Evolutionary conservation across 352 stramenopile genomes (phyloP), one percentile per base, ranked within the genome.

Genomic region (Pythium rishiriense): DNA sequence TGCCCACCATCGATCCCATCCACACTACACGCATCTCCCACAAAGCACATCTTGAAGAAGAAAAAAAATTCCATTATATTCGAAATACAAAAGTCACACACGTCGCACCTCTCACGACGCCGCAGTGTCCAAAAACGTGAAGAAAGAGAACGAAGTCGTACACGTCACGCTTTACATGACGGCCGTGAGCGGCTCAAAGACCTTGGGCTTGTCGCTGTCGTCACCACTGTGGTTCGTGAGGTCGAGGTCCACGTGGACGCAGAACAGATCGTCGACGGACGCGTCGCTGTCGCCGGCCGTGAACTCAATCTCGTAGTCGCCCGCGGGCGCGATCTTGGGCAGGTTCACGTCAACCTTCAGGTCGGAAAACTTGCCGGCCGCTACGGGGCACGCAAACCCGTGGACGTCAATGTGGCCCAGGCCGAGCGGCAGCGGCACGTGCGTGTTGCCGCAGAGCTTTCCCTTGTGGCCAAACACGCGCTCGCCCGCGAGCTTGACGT

Each of bases 381-480:
- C 75, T 61, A 91, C 68, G 15, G 87, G 87, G 72, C 87, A 95
- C 26, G 70, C 43, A 53, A 95, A 91, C 9, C 87, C 87, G 62
- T 93, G 80, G 21, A 95, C 78, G 33, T 92, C 83, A 64, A 95
- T 95, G 72, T 95, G 83, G 48, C 87, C 87, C 25, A 95, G 73
- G n/a, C 77, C 83, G 19, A 95, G 74, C 15, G 87, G 87, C 59
- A 95, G 74, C 15, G 87, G 83, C 42, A 95, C 73, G 62, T 92
- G 83, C 17, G 78, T 93, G 31, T 93, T 76, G 17, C 87, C 87
- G 54, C 87, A 95, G 10, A 93, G 70, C 69, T 82, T 78, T 46
- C 85, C 85, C 25, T 71, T 77, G 74, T 95, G 85, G 29, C 74
- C 74, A 29, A 88, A 95, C 47, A 95, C 78, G 37, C 85, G 76